Conservation (phyloP, 306 rosid species). For the Herpetospermum pedunculosum region DNA sequence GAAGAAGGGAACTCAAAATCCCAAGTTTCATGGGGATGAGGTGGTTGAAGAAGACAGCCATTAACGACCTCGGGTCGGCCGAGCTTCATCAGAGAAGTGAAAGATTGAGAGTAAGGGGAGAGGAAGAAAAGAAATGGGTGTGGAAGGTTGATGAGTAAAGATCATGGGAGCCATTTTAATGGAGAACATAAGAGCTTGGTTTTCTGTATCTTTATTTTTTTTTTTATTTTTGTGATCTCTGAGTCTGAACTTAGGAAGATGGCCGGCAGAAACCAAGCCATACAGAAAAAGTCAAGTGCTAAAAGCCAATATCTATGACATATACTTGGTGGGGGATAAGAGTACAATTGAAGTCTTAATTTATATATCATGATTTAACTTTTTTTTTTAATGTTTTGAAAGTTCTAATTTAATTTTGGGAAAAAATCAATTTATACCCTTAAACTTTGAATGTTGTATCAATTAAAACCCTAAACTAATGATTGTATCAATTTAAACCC, state of each 20-base stretch:
- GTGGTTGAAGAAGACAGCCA: conserved; percentile 28
- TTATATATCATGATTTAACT: neutral
- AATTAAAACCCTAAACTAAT: too few relatives aligned
- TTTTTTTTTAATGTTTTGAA: neutral
- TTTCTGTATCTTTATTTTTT: neutral
- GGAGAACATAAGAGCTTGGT: conserved; percentile 6
- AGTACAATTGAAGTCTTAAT: neutral
- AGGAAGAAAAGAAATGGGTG: neutral
- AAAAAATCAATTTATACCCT: too few relatives aligned
- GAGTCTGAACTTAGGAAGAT: conserved; percentile 7
- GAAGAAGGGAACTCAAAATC: conserved; percentile 26
- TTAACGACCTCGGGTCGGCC: conserved; percentile 37
- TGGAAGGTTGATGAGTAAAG: conserved; percentile 23
- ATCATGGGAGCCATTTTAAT: conserved; percentile 30
- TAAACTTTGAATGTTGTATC: too few relatives aligned
- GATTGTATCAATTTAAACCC: too few relatives aligned
- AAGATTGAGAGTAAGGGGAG: conserved; percentile 2
- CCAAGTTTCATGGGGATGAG: conserved; percentile 45
- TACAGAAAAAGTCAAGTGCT: conserved; percentile 30
- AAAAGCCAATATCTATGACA: conserved; percentile 7
- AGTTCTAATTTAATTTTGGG: too few relatives aligned
- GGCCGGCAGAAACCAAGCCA: conserved; percentile 70
- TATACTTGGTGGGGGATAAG: neutral
- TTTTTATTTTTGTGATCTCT: conserved; percentile 1
- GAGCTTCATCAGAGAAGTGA: conserved; percentile 28